phyloP scores from a whole-genome alignment of 2,329 filamentous ascomycete species.

The Xylaria sp. region DNA sequence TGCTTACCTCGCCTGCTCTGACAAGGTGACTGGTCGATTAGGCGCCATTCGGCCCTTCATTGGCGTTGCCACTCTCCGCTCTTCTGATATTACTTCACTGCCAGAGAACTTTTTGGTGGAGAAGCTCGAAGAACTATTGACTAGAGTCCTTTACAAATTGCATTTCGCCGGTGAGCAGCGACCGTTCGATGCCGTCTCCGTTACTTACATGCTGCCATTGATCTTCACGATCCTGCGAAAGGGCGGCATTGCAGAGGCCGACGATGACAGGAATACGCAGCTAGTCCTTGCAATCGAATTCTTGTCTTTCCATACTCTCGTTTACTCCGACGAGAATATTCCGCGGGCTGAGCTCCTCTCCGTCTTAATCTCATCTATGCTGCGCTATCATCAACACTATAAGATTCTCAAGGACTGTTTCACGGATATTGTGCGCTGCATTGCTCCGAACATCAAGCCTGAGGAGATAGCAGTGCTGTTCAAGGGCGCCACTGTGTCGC shows the following conservation, averaged over 20 bases:
- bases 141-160: constrained; percentile 82
- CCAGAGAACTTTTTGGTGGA: constrained; percentile 70
- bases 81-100: constrained; percentile 67
- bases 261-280: constrained; percentile 84
- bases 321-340: constrained; percentile 67
- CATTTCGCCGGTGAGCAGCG: constrained; percentile 88
- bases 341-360: constrained; percentile 70
- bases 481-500: constrained; percentile 70
- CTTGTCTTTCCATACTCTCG: constrained; percentile 78
- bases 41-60: constrained; percentile 76
- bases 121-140: constrained; percentile 76
- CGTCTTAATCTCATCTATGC: constrained; percentile 74
- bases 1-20: constrained; percentile 74
- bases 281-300: constrained; percentile 84
- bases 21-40: constrained; percentile 67
- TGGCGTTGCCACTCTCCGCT: constrained; percentile 78
- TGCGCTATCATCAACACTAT: constrained; percentile 86
- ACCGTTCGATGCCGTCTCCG: constrained; percentile 82
- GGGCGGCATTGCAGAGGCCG: constrained; percentile 66
- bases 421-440: constrained; percentile 74
- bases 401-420: constrained; percentile 92
- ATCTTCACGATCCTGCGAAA: constrained; percentile 72
- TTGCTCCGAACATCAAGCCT: constrained; percentile 72
- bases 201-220: constrained; percentile 82
- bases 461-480: constrained; percentile 73